Evolutionary conservation across 2,329 filamentous ascomycete species (phyloP).

Genomic region (Chlorencoelia australis): DNA sequence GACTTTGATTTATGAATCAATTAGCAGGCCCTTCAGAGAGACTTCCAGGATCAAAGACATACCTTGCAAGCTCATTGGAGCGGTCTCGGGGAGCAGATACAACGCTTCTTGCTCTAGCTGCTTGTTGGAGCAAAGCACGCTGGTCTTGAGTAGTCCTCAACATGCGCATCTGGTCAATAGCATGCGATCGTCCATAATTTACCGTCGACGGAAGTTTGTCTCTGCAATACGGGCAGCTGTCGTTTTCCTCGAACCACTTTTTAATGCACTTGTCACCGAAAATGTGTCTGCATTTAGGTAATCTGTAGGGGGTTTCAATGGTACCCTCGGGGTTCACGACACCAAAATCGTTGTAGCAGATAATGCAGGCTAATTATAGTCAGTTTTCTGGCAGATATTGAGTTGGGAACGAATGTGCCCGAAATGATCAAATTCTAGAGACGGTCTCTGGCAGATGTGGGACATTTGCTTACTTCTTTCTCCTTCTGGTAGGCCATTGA

Average conservation of each 20-base stretch:
- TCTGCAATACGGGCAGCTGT: constrained; percentile 55
- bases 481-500: constrained; percentile 17
- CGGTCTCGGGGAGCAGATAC: too few species aligned
- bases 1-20: too few species aligned
- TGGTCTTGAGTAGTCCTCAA: too few species aligned
- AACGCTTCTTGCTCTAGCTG: too few species aligned
- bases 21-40: too few species aligned
- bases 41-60: too few species aligned
- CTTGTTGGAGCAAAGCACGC: too few species aligned
- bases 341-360: constrained; percentile 56
- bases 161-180: too few species aligned
- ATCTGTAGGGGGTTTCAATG: constrained; percentile 44
- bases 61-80: too few species aligned
- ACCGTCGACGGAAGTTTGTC: constrained; percentile 48
- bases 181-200: too few species aligned
- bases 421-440: not conserved
- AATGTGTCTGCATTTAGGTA: constrained; percentile 53
- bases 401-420: not conserved
- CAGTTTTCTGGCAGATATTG: too few species aligned
- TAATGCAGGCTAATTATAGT: constrained; percentile 41
- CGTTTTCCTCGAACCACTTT: constrained; percentile 53
- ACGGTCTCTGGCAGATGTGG: not conserved
- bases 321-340: constrained; percentile 46
- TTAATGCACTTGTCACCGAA: constrained; percentile 56
- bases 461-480: constrained; percentile 22